Percentiles rank a stretch among this genome's conserved stretches.
Conservation (phyloP, 805 yeast genomes). For the Myxozyma monticola region DNA sequence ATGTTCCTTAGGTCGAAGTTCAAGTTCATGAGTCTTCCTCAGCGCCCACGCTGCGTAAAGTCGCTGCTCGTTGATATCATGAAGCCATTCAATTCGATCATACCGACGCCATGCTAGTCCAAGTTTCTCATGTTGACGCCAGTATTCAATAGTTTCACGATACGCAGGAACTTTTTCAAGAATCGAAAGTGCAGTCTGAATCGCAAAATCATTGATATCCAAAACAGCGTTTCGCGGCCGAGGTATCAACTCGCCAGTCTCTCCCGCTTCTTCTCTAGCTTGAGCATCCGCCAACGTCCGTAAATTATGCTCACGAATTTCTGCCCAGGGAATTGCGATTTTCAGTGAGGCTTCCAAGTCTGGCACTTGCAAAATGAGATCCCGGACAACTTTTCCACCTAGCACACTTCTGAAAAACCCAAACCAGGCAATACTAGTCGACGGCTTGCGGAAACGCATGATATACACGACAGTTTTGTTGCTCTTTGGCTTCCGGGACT, state of each 20-base stretch:
- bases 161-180: conserved; percentile 34
- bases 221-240: neutral
- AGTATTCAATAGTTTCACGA: conserved; percentile 28
- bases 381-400: conserved; percentile 40
- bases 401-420: conserved; percentile 54
- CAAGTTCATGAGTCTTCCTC: conserved; percentile 54
- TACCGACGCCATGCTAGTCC: conserved; percentile 66
- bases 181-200: conserved; percentile 42
- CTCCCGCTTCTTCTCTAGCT: neutral
- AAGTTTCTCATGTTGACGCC: conserved; percentile 38
- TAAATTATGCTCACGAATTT: conserved; percentile 7
- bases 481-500: conserved; percentile 10
- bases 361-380: conserved; percentile 47
- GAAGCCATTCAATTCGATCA: conserved; percentile 74
- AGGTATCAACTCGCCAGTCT: neutral
- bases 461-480: conserved; percentile 47
- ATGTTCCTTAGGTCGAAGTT: conserved; percentile 49
- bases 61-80: conserved; percentile 47
- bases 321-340: conserved; percentile 48
- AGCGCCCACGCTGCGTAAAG: conserved; percentile 49
- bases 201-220: conserved; percentile 43
- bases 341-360: conserved; percentile 48
- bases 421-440: conserved; percentile 63
- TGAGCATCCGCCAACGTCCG: conserved; percentile 1
- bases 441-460: conserved; percentile 53